phyloP scores from a whole-genome alignment of 495 filamentous ascomycete genomes.

The Annulohypoxylon nitens region DNA sequence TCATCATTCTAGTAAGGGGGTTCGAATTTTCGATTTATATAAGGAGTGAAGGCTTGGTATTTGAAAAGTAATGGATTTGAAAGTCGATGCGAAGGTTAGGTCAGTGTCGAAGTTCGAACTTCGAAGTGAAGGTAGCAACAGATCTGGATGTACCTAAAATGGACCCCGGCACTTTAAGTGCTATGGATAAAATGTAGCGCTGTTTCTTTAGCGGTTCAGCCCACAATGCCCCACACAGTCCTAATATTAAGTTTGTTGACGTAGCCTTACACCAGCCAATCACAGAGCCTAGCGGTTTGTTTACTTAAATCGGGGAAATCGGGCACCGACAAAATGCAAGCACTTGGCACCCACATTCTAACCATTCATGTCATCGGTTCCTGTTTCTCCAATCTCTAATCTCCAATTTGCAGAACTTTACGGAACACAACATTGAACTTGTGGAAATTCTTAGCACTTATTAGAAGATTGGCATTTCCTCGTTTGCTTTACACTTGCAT shows the following conservation, averaged over 20 bases:
- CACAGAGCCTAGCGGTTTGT: conserved; percentile 36
- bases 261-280: conserved; percentile 27
- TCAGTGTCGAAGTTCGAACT: not conserved
- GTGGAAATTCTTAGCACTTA: conserved; percentile 12
- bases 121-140: not conserved
- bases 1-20: conserved; percentile 10
- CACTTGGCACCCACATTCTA: conserved; percentile 13
- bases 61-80: not conserved
- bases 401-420: conserved; percentile 6
- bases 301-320: conserved; percentile 40
- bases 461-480: conserved; percentile 22
- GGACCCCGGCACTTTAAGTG: not conserved
- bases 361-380: conserved; percentile 22
- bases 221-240: conserved; percentile 12
- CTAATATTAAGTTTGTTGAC: conserved; percentile 39
- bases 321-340: conserved; percentile 28
- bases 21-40: conserved; percentile 7
- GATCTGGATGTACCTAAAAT: conserved; percentile 12
- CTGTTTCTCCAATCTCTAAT: conserved; percentile 28
- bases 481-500: conserved; percentile 3
- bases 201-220: conserved; percentile 8
- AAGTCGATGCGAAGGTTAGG: not conserved
- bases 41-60: not conserved
- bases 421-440: conserved; percentile 13
- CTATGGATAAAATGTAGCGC: not conserved